Base-by-base conservation (phyloP, 2,329 filamentous ascomycete species). In the Elsinoe arachidis region DNA sequence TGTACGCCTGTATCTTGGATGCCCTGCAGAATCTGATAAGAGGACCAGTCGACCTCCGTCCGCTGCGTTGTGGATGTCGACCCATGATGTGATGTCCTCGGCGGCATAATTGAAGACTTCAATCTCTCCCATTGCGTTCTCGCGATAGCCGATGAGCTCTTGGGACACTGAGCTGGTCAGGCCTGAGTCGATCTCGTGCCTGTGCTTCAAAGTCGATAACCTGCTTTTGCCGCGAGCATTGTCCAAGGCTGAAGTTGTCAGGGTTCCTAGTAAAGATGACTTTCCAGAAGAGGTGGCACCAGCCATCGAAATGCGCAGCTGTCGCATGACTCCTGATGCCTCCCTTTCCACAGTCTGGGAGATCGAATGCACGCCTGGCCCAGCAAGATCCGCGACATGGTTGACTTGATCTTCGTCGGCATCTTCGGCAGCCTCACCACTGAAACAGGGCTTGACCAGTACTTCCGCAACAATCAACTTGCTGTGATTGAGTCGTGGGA, bases 91-190 rank as follows among this genome's bases (percentile, higher is more conserved):
- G 47, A 96, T 85, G 67, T 96, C 90, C 12, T 85, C 85, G 59
- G 87, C 86, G 2, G 88, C 85, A 69, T 95, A 97, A 68, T 96
- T 97, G 66, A 95, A 77, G 38, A 93, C 74, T 15, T 76, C 69
- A 0, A 69, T 55, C 35, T 56, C 60, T n/a, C 63, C 65, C 9
- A 55, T 39, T 10, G 61, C 43, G 26, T 65, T 35, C 51, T 76
- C 71, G 21, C 66, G 68, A 69, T 97, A 99, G 6, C 93, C 93
- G 61, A 99, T 81, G 9, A 99, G 78, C 69, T 97, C 93, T 66
- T 96, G 92, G 0, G 93, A 89, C 44, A 99, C 86, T 5, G 92
- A 97, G 68, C 90, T 96, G 1, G 93, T 99, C 61, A 96, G 80
- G 0, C 93, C 93, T 2, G 92, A 95, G 2, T 81, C 86, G 58